A percentile compares a stretch with the other conserved stretches of the same genome.
Conservation (phyloP, 2,329 filamentous ascomycete species). For the Sporothrix variecibatus region DNA sequence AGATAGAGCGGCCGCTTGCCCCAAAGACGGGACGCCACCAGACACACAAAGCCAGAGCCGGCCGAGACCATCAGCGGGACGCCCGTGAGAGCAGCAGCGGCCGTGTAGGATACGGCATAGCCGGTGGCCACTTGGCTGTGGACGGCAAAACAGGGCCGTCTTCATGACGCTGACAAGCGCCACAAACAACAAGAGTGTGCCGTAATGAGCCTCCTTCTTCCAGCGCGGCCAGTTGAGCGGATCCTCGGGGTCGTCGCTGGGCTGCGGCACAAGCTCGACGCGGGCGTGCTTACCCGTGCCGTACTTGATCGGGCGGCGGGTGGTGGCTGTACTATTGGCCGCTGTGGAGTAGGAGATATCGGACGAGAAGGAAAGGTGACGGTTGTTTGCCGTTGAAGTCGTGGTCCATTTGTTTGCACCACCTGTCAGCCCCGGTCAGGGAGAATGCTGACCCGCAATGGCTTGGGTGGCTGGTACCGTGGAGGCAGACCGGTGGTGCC, state of each 20-base stretch:
- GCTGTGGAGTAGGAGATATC: slow-evolving; percentile 32
- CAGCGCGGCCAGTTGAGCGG: slow-evolving; percentile 60
- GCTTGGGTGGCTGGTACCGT: not conserved
- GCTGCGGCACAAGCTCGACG: slow-evolving; percentile 56
- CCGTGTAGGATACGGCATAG: slow-evolving; percentile 50
- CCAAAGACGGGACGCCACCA: slow-evolving; percentile 48
- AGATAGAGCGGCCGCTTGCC: slow-evolving; percentile 59
- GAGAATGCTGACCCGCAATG: not conserved
- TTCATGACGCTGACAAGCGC: slow-evolving; percentile 55
- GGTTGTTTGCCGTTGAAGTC: not conserved
- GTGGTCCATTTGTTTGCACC: not conserved
- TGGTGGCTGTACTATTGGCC: slow-evolving; percentile 29
- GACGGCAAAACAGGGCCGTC: slow-evolving; percentile 53
- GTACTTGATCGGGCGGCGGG: slow-evolving; percentile 49
- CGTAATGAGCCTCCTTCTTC: slow-evolving; percentile 55
- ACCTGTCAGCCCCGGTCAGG: not conserved
- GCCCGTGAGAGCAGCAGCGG: slow-evolving; percentile 53
- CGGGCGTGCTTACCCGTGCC: slow-evolving; percentile 43
- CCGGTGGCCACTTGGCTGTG: slow-evolving; percentile 47
- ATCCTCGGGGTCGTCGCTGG: slow-evolving; percentile 56
- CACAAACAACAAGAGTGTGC: slow-evolving; percentile 49
- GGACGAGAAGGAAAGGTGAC: not conserved
- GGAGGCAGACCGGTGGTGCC: not conserved
- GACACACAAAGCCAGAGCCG: slow-evolving; percentile 46
- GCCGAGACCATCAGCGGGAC: slow-evolving; percentile 55